Base-by-base conservation (phyloP, 192 early-diverging fungal species). In the Coemansia sp. region DNA sequence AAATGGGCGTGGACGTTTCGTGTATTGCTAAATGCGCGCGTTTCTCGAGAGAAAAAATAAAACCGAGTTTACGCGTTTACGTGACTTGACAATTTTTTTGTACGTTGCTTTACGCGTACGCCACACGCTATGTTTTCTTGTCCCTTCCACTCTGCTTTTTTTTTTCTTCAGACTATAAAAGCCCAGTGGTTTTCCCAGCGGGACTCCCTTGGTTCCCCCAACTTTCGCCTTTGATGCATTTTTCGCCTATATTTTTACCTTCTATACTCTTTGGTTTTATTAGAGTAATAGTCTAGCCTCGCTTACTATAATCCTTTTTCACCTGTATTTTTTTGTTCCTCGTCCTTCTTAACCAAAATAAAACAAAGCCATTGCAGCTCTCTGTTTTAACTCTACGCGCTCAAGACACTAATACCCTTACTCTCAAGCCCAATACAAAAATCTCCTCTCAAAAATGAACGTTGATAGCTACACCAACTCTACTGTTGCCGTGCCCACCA, bases 391-490 rank as follows among this genome's bases (percentile, higher is more conserved):
- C 28, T 23, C 11, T 26, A 7, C 32, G 37, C 35, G n/a, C 37
- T 20, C 19, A 30, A 43, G 3, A 19, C 43, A 17, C 20, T 49
- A 48, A n/a, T 7, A 53, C 1, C 24, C 42, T 24, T 15, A 10
- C 13, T 6, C 23, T 13, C 17, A 25, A 2, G 27, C 43, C 6
- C 30, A 32, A 5, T 24, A 5, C 29, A 52, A 54, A 35, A 41
- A 47, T 23, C 20, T 30, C 23, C 9, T 10, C 44, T 50, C 27
- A 19, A 22, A 29, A 1, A 63, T 74, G 63, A 59, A 67, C 51
- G 47, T 65, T 35, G 64, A 63, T 28, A 36, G 59, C 38, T 23
- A n/a, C 8, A 36, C 50, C 37, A 40, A 39, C 32, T 25, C 38
- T 28, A 42, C 51, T 19, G 4, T 56, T 42, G 3, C 52, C 19